Base-by-base conservation (phyloP, 2,329 filamentous ascomycete species). In the Hymenoscyphus repandus region DNA sequence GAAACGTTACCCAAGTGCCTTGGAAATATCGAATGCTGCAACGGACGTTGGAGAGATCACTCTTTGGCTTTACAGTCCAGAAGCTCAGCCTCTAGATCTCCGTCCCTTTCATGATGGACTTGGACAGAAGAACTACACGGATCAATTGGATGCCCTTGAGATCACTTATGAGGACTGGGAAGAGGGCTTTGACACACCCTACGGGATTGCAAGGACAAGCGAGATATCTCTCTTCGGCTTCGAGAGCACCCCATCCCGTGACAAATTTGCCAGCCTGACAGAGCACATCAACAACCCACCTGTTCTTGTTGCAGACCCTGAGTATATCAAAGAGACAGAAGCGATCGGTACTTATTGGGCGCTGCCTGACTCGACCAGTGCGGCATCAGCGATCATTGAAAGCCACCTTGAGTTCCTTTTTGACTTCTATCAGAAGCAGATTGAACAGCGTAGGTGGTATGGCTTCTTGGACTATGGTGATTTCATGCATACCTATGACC, bases 81-180 rank as follows among this genome's bases (percentile, higher is more conserved):
- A 69, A 1, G 78, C 77, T 0, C 70, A 72, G 30, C 78, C 79
- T 0, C 66, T 83, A 45, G 80, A 83, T 34, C 64, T 81, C 3
- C 68, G 77, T 0, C 75, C 77, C 0, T 83, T 76, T 50, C 80
- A 83, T 42, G 78, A 83, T 53, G 76, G 77, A 0, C 63, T 83
- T 6, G 77, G 77, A 0, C 61, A 78, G 57, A 72, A 80, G 39
- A 77, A 72, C 0, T 84, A 82, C 51, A 70, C 68, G 0, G 72
- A 83, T 15, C 75, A 85, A 61, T 66, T 82, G 0, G 79, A 82
- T 51, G 81, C 78, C 1, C 70, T 83, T 0, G 72, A 81, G 22
- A 78, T 84, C 18, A 85, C 81, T 0, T 85, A 85, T 51, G 81
- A 85, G 52, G 80, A 84, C 53, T 84, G 72, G 53, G 79, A 84